These are phyloP conservation scores for Didymella segeticola DNA, from an alignment of 2,329 filamentous ascomycete genomes.

Conservation along the genomic window DNA sequence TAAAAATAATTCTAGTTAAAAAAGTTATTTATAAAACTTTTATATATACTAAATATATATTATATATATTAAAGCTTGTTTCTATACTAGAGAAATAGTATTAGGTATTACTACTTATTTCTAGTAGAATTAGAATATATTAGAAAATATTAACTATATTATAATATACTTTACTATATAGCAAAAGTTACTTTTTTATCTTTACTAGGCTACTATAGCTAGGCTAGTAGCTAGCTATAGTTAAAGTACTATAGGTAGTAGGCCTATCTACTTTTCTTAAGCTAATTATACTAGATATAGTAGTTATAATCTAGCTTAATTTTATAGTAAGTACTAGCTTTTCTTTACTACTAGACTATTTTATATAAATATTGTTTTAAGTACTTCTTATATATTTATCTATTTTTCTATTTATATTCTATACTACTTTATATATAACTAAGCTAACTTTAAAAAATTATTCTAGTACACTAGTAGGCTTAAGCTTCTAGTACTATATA, in stretches of 20 bases:
- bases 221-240: neutral
- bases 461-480: neutral
- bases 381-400: neutral
- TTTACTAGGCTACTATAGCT: neutral
- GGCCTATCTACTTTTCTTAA: neutral
- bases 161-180: neutral
- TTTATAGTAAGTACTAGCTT: neutral
- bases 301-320: conserved; percentile 6
- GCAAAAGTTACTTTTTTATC: neutral
- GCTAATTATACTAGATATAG: neutral
- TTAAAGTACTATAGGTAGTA: neutral
- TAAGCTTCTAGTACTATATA: neutral
- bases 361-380: neutral
- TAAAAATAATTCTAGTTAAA: neutral
- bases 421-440: neutral
- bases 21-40: neutral
- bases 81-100: neutral
- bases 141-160: neutral
- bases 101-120: neutral
- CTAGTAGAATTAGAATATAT: neutral
- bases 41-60: neutral
- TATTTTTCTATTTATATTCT: neutral
- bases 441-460: neutral
- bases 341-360: neutral
- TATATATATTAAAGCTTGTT: neutral